Conservation (phyloP, 768 basidiomycete genomes). For the Phaeotremella fagi region DNA sequence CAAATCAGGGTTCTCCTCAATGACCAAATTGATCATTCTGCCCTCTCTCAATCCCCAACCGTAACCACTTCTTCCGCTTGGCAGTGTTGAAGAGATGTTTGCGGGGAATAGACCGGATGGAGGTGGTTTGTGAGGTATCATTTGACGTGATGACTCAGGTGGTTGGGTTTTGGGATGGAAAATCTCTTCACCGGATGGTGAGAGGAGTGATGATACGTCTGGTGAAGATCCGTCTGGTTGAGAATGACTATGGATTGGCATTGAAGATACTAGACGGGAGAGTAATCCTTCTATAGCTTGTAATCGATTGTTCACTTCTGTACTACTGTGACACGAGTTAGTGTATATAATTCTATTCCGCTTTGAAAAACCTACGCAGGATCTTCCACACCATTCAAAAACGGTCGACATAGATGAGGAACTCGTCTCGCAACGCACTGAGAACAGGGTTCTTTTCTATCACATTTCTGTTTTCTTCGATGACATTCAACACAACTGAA, state of each 20-base stretch:
- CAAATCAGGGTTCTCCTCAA: constrained; percentile 39
- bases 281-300: constrained; percentile 47
- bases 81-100: constrained; percentile 17
- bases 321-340: constrained; percentile 26
- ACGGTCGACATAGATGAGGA: constrained; percentile 48
- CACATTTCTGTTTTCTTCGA: constrained; percentile 46
- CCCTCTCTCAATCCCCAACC: constrained; percentile 43
- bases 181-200: constrained; percentile 40
- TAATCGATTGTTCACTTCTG: constrained; percentile 45
- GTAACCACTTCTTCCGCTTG: constrained; percentile 26
- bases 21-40: constrained; percentile 23
- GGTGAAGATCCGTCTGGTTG: constrained; percentile 22
- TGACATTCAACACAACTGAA: constrained; percentile 45
- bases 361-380: constrained; percentile 33
- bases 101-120: constrained; percentile 38
- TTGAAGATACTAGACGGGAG: constrained; percentile 27
- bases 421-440: constrained; percentile 49
- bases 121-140: constrained; percentile 32
- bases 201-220: constrained; percentile 30
- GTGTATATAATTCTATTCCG: neutral
- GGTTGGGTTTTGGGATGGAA: constrained; percentile 34
- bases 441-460: constrained; percentile 43
- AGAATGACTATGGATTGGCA: constrained; percentile 12
- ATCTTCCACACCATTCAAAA: constrained; percentile 48
- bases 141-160: constrained; percentile 5